Base-by-base conservation (phyloP, 139 green algal genomes). In the Chlorella sp. region DNA sequence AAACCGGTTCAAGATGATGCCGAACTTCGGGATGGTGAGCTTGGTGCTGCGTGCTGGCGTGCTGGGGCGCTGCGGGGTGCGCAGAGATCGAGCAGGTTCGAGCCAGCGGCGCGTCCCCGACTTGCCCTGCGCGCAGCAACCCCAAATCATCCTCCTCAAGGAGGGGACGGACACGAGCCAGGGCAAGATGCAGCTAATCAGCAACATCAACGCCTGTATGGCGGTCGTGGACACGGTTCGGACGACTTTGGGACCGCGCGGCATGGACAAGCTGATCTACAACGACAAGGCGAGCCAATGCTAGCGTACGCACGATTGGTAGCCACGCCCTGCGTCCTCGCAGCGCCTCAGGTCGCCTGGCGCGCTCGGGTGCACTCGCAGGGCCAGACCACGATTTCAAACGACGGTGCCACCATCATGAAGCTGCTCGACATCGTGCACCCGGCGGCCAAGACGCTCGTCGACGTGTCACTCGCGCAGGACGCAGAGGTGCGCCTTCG, bases 361-460 rank as follows among this genome's bases (percentile, higher is more conserved):
- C n/a, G n/a, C n/a, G 42, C 42, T 64, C 23, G 59, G 23, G 10
- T 17, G 20, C 33, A 70, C 64, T 51, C 74, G 51, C 83, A 92
- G 79, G 90, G 89, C n/a, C 77, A 77, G 34, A 93, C 96, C 6
- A 99, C 95, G 2, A 98, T 99, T 49, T 94, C 87, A 24, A 99
- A 99, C 80, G 95, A 99, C 73, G 95, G 95, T 22, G 95, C 95
- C 14, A 99, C 95, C 33, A 99, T 99, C 83, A 98, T 99, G 95
- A 97, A 97, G 82, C 90, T 97, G 4, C 87, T 99, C 33, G 95
- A 99, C 73, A 96, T 99, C 50, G 92, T 99, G 36, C 95, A 99
- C 78, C 95, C 95, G 24, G 95, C 95, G 1, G 95, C 95, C 17
- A 99, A 99, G 76, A 90, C 83, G 0, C 85, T 99, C 27, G 92